Evolutionary conservation across 495 filamentous ascomycete species (phyloP), one percentile per base, ranked within the genome.

Genomic region (Annulohypoxylon stygium): DNA sequence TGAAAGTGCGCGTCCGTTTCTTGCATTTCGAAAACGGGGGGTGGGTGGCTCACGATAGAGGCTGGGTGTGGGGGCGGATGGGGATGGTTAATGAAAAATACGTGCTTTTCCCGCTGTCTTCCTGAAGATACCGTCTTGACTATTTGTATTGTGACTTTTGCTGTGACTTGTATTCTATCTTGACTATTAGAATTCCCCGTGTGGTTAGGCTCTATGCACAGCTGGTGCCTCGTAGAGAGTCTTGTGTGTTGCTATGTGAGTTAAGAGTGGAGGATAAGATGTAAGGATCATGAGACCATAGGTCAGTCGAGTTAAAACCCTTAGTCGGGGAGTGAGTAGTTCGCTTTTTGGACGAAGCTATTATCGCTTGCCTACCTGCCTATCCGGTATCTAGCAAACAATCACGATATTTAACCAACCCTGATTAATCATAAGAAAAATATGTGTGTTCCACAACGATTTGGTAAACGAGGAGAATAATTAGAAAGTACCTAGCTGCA

Each of bases 81-180:
- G 60, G 59, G 54, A 60, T 65, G 67, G 67, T 65, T 68, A 75
- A 75, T 75, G 67, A 62, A 71, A 67, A 74, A 75, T 47, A 54
- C 63, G 58, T 65, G 67, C 59, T 59, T 75, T 61, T 65, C 20
- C 30, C 43, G 58, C 57, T 60, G 59, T 55, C 57, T 75, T 75
- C 43, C 41, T 61, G 20, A 67, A 55, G 33, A 70, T 54, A 66
- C 12, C 20, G 55, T 11, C 53, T 71, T 61, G 30, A 25, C 2
- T 0, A 11, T 16, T 37, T 33, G 9, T 20, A 4, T 2, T 48
- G 65, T 73, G 70, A 69, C 36, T 73, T 65, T 18, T 36, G 47
- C 37, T 62, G 43, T 33, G n/a, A 11, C 30, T 30, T 20, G 43
- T 20, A 20, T 47, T 47, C 0, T 20, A 33, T 12, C 2, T 37